Conservation (phyloP, 176 grass and related monocot genomes). For the Thinopyrum elongatum region DNA sequence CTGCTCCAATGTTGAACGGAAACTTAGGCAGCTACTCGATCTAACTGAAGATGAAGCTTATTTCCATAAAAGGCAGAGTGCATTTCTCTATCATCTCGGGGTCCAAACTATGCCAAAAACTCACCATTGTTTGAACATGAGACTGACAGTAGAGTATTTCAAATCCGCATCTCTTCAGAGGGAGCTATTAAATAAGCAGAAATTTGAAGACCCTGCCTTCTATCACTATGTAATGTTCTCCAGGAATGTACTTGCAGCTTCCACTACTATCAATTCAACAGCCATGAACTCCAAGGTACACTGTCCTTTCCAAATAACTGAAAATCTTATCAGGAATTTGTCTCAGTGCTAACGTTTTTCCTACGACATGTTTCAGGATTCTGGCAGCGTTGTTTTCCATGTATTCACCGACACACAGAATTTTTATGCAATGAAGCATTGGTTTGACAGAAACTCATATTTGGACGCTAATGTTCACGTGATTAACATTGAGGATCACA, state of each 20-base stretch:
- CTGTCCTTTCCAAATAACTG: not conserved
- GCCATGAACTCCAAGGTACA: slow-evolving; percentile 72
- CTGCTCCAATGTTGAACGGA: slow-evolving; percentile 76
- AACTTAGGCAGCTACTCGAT: slow-evolving; percentile 78
- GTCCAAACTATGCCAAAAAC: slow-evolving; percentile 77
- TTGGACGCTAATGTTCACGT: slow-evolving; percentile 57
- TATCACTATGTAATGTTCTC: slow-evolving; percentile 73
- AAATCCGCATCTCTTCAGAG: slow-evolving; percentile 28
- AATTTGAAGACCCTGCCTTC: slow-evolving; percentile 40
- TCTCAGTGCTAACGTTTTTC: slow-evolving; percentile 20
- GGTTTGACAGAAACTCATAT: slow-evolving; percentile 75
- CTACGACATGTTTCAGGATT: slow-evolving; percentile 51
- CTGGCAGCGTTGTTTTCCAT: slow-evolving; percentile 61
- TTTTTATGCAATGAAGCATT: slow-evolving; percentile 80
- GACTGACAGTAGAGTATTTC: slow-evolving; percentile 90
- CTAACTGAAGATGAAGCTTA: slow-evolving; percentile 84
- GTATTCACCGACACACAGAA: slow-evolving; percentile 73
- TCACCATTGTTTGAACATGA: slow-evolving; percentile 81
- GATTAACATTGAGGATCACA: slow-evolving; percentile 58
- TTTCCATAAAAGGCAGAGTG: slow-evolving; percentile 87
- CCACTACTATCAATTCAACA: slow-evolving; percentile 71
- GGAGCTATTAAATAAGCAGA: slow-evolving; percentile 26
- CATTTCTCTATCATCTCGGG: slow-evolving; percentile 72
- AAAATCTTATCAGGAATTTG: not conserved
- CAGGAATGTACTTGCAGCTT: slow-evolving; percentile 71